Evolutionary conservation across 2,329 filamentous ascomycete genomes (phyloP), one percentile per base, ranked within the genome.

Genomic region (Reticulascus tulasneorum): DNA sequence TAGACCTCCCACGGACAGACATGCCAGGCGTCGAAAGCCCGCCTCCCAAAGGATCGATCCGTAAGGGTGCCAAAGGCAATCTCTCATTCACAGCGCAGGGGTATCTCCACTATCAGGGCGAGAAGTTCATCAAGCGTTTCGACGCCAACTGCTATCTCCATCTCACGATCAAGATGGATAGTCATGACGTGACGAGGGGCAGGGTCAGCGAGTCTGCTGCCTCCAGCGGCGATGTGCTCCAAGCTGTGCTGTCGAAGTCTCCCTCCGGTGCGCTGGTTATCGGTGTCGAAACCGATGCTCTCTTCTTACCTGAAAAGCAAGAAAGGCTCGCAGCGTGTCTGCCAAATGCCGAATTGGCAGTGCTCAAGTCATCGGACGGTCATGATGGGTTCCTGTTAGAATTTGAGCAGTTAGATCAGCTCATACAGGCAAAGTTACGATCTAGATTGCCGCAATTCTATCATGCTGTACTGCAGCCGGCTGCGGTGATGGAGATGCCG

Each of bases 1-100:
- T 41, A 7, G 35, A 38, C 15, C 30, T 34, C 7, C 35, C 38
- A 69, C 51, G 69, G 66, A 47, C 77, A 77, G 47, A 76, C 72
- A 51, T 41, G 5, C 28, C 28, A 9, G 23, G 28, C 1, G 20
- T 24, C 6, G 16, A 18, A 12, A 38, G 46, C 58, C 15, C 48
- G 9, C n/a, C n/a, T n/a, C n/a, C n/a, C n/a, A n/a, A n/a, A n/a
- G n/a, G n/a, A n/a, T n/a, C n/a, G n/a, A n/a, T n/a, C n/a, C n/a
- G n/a, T n/a, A n/a, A n/a, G n/a, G n/a, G n/a, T n/a, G n/a, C n/a
- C n/a, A n/a, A n/a, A n/a, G n/a, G n/a, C n/a, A n/a, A n/a, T n/a
- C n/a, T n/a, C n/a, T 43, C 46, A 1, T 64, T 61, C 34, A 55
- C 57, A 2, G 58, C 54, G 6, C 61, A 62, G 35, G 53, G 48